Conservation (phyloP, 805 yeast genomes). For the Ogataea zsoltii region DNA sequence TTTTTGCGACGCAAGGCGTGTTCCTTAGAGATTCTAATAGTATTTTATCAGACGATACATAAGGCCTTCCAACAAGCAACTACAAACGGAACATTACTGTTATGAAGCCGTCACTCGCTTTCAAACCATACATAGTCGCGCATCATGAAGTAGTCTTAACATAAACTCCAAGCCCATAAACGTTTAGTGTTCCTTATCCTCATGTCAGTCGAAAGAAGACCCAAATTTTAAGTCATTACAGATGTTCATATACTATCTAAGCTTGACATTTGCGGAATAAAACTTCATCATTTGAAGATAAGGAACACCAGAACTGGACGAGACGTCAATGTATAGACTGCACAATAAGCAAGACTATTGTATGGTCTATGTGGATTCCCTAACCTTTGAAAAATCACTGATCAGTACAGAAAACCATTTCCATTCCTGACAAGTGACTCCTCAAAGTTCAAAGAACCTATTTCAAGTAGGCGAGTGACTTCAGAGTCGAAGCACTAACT, state of each 20-base stretch:
- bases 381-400: neutral
- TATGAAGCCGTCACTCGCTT: too few relatives aligned
- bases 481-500: too few relatives aligned
- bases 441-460: neutral
- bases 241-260: conserved; percentile 44
- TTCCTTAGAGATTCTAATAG: too few relatives aligned
- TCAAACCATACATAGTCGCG: too few relatives aligned
- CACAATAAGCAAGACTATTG: neutral
- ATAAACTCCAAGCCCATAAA: neutral
- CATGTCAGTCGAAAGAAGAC: conserved; percentile 40
- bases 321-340: neutral
- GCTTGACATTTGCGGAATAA: conserved; percentile 39
- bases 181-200: neutral
- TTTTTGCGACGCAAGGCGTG: too few relatives aligned
- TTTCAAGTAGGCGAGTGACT: too few relatives aligned
- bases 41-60: too few relatives aligned
- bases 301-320: neutral
- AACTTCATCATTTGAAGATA: conserved; percentile 31
- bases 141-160: too few relatives aligned
- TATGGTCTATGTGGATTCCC: neutral
- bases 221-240: conserved; percentile 39
- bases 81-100: too few relatives aligned
- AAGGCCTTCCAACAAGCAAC: too few relatives aligned
- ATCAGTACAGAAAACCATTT: conserved; percentile 1
- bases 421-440: neutral